phyloP scores from a whole-genome alignment of 2,329 filamentous ascomycete genomes.

The Metarhizium brunneum region DNA sequence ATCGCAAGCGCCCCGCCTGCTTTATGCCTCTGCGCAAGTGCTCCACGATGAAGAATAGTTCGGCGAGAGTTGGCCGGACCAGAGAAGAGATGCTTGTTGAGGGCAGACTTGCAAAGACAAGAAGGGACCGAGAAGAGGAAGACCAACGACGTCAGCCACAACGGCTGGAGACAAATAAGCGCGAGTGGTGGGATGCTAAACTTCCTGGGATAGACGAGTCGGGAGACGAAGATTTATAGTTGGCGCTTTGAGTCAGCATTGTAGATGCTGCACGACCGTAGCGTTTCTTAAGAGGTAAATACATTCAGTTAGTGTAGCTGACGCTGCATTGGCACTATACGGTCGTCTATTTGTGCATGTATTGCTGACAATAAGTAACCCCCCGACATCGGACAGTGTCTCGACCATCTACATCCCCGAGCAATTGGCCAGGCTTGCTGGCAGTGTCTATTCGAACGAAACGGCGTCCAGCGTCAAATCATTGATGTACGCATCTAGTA shows the following conservation, averaged over 20 bases:
- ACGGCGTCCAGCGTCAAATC: background rate
- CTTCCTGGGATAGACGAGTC: constrained; percentile 7
- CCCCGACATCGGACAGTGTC: background rate
- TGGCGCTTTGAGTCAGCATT: background rate
- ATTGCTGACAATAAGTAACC: background rate
- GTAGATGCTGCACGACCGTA: background rate
- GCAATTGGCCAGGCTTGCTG: background rate
- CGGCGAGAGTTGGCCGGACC: constrained; percentile 30
- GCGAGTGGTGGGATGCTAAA: constrained; percentile 22
- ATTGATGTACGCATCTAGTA: background rate
- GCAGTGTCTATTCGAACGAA: background rate
- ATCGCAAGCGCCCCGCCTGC: constrained; percentile 8
- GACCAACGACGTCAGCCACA: constrained; percentile 20
- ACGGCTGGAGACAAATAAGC: constrained; percentile 8
- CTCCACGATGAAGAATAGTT: constrained; percentile 4
- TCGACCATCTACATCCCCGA: background rate
- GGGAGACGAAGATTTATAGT: background rate
- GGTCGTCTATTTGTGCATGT: background rate
- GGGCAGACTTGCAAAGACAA: constrained; percentile 34
- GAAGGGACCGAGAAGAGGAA: constrained; percentile 38
- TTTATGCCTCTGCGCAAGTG: background rate
- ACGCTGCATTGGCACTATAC: background rate
- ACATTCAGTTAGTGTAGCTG: background rate
- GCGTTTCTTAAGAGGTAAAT: background rate
- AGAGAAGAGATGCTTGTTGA: constrained; percentile 45